A percentile compares a stretch with the other conserved stretches of the same genome.
Conservation (phyloP, 768 basidiomycete genomes). For the Amanita pseudoporphyria region DNA sequence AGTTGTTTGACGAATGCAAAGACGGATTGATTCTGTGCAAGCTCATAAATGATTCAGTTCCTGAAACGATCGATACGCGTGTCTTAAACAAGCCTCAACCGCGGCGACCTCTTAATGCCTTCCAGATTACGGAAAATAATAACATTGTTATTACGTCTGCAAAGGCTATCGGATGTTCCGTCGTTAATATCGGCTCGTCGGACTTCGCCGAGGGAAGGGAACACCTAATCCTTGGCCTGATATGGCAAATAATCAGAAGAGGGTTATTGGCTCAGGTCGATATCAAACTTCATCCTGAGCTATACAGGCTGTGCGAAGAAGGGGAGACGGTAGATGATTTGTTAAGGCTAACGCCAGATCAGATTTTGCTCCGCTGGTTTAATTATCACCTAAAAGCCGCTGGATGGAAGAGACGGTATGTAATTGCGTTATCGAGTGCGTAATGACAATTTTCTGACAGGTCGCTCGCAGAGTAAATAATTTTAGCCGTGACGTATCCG, state of each 20-base stretch:
- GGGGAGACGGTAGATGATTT: slow-evolving; percentile 97
- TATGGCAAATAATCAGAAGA: slow-evolving; percentile 96
- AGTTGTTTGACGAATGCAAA: slow-evolving; percentile 93
- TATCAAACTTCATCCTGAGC: slow-evolving; percentile 96
- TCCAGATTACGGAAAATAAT: slow-evolving; percentile 99
- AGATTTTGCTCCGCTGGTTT: slow-evolving; percentile 97
- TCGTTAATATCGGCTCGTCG: slow-evolving; percentile 94
- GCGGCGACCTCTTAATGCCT: slow-evolving; percentile 86
- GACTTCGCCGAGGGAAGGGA: slow-evolving; percentile 92
- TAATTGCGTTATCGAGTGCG: neutral
- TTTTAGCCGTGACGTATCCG: slow-evolving; percentile 95
- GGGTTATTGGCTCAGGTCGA: slow-evolving; percentile 93
- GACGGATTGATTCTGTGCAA: slow-evolving; percentile 97
- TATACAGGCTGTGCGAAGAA: slow-evolving; percentile 93
- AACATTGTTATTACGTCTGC: slow-evolving; percentile 98
- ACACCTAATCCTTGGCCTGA: slow-evolving; percentile 93
- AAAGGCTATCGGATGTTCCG: slow-evolving; percentile 96
- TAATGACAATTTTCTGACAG: neutral
- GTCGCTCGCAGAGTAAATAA: slow-evolving; percentile 75
- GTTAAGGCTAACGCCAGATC: slow-evolving; percentile 88
- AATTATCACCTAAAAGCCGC: slow-evolving; percentile 98
- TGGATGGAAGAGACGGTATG: slow-evolving; percentile 76
- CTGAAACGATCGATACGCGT: slow-evolving; percentile 97
- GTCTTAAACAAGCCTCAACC: slow-evolving; percentile 85
- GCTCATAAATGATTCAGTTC: slow-evolving; percentile 98